These are phyloP conservation scores for Starmerella etchellsii DNA, from an alignment of 805 yeast species.

Conservation along the genomic window DNA sequence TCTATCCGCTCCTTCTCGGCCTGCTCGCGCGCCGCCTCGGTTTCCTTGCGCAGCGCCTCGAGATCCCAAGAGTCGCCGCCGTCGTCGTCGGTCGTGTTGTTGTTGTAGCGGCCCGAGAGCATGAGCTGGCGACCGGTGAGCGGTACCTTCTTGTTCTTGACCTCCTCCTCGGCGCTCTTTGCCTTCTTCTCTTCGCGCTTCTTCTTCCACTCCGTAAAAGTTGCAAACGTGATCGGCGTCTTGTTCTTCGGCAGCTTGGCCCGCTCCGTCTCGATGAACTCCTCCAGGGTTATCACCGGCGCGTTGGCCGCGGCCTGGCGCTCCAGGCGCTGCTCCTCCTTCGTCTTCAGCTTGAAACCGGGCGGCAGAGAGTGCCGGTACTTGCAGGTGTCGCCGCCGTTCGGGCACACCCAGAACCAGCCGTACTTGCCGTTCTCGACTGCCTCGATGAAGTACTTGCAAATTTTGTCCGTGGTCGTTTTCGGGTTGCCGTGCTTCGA, in stretches of 20 bases:
- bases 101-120: constrained; percentile 29
- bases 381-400: constrained; percentile 84
- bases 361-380: constrained; percentile 93
- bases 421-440: constrained; percentile 96
- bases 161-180: constrained; percentile 34
- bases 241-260: constrained; percentile 56
- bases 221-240: constrained; percentile 75
- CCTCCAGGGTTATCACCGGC: constrained; percentile 89
- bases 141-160: constrained; percentile 25
- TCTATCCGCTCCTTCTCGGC: constrained; percentile 5
- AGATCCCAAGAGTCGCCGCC: constrained; percentile 28
- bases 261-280: constrained; percentile 88
- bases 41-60: constrained; percentile 27
- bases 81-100: constrained; percentile 11
- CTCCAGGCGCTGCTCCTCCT: constrained; percentile 86
- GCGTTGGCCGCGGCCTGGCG: constrained; percentile 68
- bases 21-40: constrained; percentile 18
- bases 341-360: constrained; percentile 92
- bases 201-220: constrained; percentile 73
- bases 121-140: constrained; percentile 29
- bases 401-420: constrained; percentile 98
- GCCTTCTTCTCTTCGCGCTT: constrained; percentile 48
- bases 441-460: constrained; percentile 90
- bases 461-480: constrained; percentile 88
- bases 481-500: constrained; percentile 91